Base-by-base conservation (phyloP, 1,139 yeast species). In the Kluyveromyces sp. region DNA sequence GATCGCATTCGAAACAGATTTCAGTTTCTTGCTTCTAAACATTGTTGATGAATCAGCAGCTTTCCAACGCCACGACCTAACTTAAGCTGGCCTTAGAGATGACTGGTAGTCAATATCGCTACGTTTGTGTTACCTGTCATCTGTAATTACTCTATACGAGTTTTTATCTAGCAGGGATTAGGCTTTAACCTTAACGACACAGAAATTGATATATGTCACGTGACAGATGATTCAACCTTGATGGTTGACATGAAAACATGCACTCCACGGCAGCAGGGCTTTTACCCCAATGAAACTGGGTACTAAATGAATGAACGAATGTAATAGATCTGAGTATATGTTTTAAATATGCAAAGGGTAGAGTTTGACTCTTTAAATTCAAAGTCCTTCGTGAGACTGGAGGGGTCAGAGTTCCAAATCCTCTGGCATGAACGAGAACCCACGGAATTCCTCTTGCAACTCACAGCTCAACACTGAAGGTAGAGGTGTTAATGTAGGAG, bases 371-470 rank as follows among this genome's bases (percentile, higher is more conserved):
- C 6, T 22, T 22, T 22, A 22, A 6, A 6, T 22, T 9, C 26
- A 6, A 22, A 9, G 6, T 6, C 9, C 26, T 22, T 22, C 9
- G 8, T 22, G 26, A 22, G 8, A 9, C 9, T 6, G 9, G 9
- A 6, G 26, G 26, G 26, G 13, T 50, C 42, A 61, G 31, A 61
- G 43, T 37, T 54, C 60, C 31, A 61, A 45, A 39, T 61, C 85
- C 36, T 83, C 94, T 36, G 86, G 78, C 58, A 87, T 78, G 63
- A 87, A 92, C 1, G 96, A 86, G 66, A 92, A 92, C 3, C 98
- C 98, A 58, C 97, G 79, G 74, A 92, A 92, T 68, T 87, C 94
- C 58, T 92, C 96, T 71, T 92, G 98, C 80, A 85, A 83, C 36
- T 81, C 80, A 1, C 94, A 79, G 13, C 94, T 83, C 61, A 92